These are phyloP conservation scores for Blastobotrys serpentis DNA, from an alignment of 1,139 yeast species.

Conservation along the genomic window DNA sequence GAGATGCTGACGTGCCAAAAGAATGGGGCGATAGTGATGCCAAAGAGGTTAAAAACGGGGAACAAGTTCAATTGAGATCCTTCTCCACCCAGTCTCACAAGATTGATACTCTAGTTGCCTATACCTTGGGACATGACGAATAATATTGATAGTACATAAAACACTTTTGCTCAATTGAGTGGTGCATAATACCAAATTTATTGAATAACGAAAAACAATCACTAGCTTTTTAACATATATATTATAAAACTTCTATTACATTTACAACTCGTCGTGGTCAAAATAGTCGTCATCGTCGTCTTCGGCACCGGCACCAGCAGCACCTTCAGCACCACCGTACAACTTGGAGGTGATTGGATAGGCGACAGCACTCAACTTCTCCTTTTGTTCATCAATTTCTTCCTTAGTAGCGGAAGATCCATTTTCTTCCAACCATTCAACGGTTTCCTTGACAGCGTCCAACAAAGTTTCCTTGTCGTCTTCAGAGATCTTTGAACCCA, in stretches of 20 bases:
- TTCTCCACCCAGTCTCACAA: conserved; percentile 70
- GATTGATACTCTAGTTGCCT: conserved; percentile 77
- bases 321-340: conserved; percentile 62
- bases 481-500: conserved; percentile 77
- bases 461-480: conserved; percentile 88
- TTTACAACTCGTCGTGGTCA: conserved; percentile 63
- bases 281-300: conserved; percentile 61
- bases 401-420: conserved; percentile 84
- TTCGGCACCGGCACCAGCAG: conserved; percentile 47
- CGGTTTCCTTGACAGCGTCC: conserved; percentile 84
- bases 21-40: conserved; percentile 88
- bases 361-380: conserved; percentile 77
- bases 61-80: conserved; percentile 65
- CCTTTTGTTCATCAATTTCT: conserved; percentile 92
- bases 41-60: conserved; percentile 56
- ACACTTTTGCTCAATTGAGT: neutral
- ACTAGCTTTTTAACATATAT: neutral
- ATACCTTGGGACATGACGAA: conserved; percentile 41
- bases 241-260: conserved; percentile 14
- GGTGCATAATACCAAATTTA: neutral
- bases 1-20: conserved; percentile 65
- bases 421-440: conserved; percentile 88
- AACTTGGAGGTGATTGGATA: conserved; percentile 92
- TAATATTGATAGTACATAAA: too few relatives aligned
- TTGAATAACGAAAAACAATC: neutral